These are phyloP conservation scores for Trapa incisa DNA, from an alignment of 345 rosid genomes.

Conservation along the genomic window DNA sequence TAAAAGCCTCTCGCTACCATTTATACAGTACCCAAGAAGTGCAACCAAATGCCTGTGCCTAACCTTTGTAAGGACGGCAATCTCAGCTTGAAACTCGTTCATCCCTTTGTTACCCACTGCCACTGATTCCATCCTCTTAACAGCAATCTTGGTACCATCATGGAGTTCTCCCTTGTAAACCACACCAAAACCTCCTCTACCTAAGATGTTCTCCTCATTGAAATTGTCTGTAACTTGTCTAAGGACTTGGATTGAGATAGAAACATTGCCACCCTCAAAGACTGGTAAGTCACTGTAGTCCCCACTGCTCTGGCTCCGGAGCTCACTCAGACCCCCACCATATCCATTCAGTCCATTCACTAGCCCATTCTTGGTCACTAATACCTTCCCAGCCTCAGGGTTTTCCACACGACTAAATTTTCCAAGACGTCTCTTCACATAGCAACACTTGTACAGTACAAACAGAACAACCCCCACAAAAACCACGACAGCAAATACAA, in stretches of 20 bases:
- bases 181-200: conserved; percentile 84
- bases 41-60: conserved; percentile 89
- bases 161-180: conserved; percentile 76
- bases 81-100: conserved; percentile 85
- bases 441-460: conserved; percentile 31
- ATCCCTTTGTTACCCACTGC: conserved; percentile 53
- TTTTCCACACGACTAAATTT: conserved; percentile 30
- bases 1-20: conserved; percentile 65
- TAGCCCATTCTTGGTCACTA: conserved; percentile 22
- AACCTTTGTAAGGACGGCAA: conserved; percentile 69
- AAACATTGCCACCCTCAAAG: conserved; percentile 49
- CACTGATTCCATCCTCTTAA: conserved; percentile 69
- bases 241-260: conserved; percentile 57
- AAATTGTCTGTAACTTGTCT: conserved; percentile 62
- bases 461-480: conserved; percentile 31
- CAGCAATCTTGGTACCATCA: conserved; percentile 77
- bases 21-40: conserved; percentile 63
- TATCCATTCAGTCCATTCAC: conserved; percentile 19
- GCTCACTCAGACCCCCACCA: conserved; percentile 27
- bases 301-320: conserved; percentile 52
- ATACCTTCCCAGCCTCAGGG: conserved; percentile 30
- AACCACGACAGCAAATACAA: conserved; percentile 32
- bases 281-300: conserved; percentile 36
- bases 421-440: conserved; percentile 23
- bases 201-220: conserved; percentile 51